Percentiles rank a stretch among this genome's conserved stretches.
Evolutionary conservation across 768 basidiomycete species (phyloP).

Genomic region (Lepiota venenata): DNA sequence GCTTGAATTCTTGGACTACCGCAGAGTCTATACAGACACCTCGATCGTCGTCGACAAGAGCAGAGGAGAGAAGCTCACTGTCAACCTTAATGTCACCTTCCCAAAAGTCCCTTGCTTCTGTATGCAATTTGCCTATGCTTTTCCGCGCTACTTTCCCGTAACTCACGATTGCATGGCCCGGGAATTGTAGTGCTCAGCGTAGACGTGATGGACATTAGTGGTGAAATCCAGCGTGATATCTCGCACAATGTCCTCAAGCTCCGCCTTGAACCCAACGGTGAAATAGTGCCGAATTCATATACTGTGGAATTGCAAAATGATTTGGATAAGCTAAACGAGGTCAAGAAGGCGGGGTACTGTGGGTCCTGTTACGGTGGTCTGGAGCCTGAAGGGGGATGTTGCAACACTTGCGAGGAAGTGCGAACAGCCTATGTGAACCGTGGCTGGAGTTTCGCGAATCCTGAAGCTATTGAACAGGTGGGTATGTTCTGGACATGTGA

Average conservation of each 20-base stretch:
- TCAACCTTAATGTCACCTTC: conserved; percentile 91
- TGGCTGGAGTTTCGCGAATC: conserved; percentile 94
- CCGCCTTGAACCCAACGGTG: conserved; percentile 62
- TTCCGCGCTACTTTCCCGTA: background rate
- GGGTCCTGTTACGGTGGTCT: conserved; percentile 95
- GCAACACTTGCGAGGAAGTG: conserved; percentile 95
- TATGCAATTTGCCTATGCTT: conserved; percentile 40
- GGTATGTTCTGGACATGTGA: conserved; percentile 18
- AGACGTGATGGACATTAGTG: conserved; percentile 98
- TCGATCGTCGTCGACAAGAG: conserved; percentile 94
- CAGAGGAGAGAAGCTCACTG: conserved; percentile 90
- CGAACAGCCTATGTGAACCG: conserved; percentile 84
- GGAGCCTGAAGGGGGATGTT: conserved; percentile 77
- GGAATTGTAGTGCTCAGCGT: conserved; percentile 77
- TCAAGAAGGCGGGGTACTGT: conserved; percentile 67
- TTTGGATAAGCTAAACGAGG: conserved; percentile 71
- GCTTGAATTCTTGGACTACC: conserved; percentile 96
- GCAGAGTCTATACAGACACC: conserved; percentile 81
- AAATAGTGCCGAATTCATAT: conserved; percentile 50
- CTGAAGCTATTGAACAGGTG: conserved; percentile 91
- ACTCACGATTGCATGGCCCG: background rate
- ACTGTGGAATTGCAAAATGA: conserved; percentile 79
- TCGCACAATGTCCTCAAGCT: conserved; percentile 88
- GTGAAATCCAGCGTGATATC: conserved; percentile 89
- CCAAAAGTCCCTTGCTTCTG: conserved; percentile 97